Evolutionary conservation across 1,284 basidiomycete species (phyloP).

Genomic region (Sanghuangporus sanghuang): DNA sequence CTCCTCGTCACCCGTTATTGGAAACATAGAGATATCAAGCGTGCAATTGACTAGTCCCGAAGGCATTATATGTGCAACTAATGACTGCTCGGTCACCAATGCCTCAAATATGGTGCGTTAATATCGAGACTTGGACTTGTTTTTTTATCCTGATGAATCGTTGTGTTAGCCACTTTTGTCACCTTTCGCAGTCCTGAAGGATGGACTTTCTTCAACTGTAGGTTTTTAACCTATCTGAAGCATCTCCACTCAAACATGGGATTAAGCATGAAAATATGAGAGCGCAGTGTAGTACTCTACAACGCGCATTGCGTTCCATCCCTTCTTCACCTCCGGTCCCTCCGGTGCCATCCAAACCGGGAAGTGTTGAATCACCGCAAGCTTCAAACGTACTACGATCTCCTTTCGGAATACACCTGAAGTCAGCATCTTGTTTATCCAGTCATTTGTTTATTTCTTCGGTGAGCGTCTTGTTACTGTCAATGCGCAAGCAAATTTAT

Average conservation of each 20-base stretch:
- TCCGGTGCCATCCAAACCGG: not conserved
- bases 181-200: not conserved
- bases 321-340: not conserved
- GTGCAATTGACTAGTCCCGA: not conserved
- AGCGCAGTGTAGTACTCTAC: not conserved
- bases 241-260: not conserved
- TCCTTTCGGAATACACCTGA: not conserved
- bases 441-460: not conserved
- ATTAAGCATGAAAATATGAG: not conserved
- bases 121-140: not conserved
- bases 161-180: constrained; percentile 4
- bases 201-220: not conserved
- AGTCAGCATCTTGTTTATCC: not conserved
- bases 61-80: not conserved
- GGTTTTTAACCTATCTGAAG: not conserved
- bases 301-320: not conserved
- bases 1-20: not conserved
- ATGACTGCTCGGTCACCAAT: not conserved
- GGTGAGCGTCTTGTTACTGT: not conserved
- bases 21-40: not conserved
- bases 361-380: not conserved
- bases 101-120: not conserved
- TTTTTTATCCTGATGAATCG: not conserved
- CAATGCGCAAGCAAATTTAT: not conserved
- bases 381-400: not conserved